Base-by-base conservation (phyloP, 2,329 filamentous ascomycete genomes). In the Trichoderma atroviride region DNA sequence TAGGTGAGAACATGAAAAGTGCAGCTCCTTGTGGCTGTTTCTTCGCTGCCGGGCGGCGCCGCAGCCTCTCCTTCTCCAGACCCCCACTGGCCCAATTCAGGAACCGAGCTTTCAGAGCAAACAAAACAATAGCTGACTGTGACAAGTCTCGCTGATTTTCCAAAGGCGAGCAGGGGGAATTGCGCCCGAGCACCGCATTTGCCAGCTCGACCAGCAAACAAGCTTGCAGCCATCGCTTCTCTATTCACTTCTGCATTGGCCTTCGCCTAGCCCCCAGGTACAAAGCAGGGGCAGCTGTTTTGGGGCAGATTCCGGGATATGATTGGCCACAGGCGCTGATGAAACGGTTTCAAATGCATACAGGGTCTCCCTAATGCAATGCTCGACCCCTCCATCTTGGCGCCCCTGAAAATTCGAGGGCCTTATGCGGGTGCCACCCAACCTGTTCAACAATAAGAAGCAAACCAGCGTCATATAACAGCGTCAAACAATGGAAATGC, bases 331-430 rank as follows among this genome's bases (percentile, higher is more conserved):
- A 2, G 1, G 14, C 27, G 29, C 47, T 33, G 43, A 37, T 69
- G 60, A 69, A 64, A 65, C 68, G 55, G 68, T 69, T 69, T 69
- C 68, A 69, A 69, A 63, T 60, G 52, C 47, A 57, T 58, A 29
- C 68, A 69, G 68, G 68, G 68, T 47, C 55, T 69, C 53, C 53
- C 67, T 64, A 63, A 64, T 69, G 67, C 60, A 69, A 69, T 57
- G 52, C 67, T 43, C 27, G n/a, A 43, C 68, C 60, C 43, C 55
- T 60, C 60, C 35, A 59, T 69, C 53, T 56, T 65, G 37, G 40
- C 52, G 55, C 61, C 67, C 67, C 67, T 69, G 67, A 69, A 64
- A 43, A 59, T 43, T 22, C 52, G 53, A 37, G 47, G 60, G 33
- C 67, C 58, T 53, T 31, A 50, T 57, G 58, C 58, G 59, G 50